These are phyloP conservation scores for Aureobasidium sp. DNA, from an alignment of 2,329 filamentous ascomycete genomes.

Conservation along the genomic window DNA sequence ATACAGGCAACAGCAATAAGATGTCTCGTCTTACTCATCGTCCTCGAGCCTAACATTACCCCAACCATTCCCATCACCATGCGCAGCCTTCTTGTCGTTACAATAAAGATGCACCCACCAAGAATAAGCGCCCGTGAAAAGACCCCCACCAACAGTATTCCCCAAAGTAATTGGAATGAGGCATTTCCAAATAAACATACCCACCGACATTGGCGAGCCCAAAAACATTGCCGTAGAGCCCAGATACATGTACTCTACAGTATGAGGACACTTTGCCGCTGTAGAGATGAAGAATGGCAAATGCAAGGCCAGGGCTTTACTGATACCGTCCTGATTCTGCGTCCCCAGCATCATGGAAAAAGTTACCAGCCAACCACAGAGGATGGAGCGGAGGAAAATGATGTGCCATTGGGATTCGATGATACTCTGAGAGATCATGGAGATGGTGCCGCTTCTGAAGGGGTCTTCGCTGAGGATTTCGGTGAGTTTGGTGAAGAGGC, in stretches of 20 bases:
- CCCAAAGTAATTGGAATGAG: conserved; percentile 22
- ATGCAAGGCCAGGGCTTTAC: conserved; percentile 21
- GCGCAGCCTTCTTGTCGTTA: not conserved
- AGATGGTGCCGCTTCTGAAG: conserved; percentile 17
- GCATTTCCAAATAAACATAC: conserved; percentile 22
- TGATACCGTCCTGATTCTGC: conserved; percentile 24
- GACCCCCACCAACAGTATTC: conserved; percentile 19
- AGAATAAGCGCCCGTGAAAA: conserved; percentile 19
- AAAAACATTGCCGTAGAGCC: conserved; percentile 19
- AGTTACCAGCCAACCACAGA: conserved; percentile 23
- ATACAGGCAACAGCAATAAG: no score
- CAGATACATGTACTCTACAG: conserved; percentile 25
- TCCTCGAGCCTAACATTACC: not conserved
- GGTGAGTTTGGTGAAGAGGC: conserved; percentile 17
- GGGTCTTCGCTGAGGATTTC: conserved; percentile 18
- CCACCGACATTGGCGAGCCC: conserved; percentile 18
- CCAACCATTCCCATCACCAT: not conserved
- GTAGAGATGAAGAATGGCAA: conserved; percentile 23
- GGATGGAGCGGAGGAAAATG: conserved; percentile 22
- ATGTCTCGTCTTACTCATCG: not conserved
- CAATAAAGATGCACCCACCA: conserved; percentile 14
- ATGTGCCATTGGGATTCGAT: conserved; percentile 19
- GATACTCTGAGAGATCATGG: conserved; percentile 19
- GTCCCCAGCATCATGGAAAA: conserved; percentile 19
- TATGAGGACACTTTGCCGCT: conserved; percentile 22